Base-by-base conservation (phyloP, 2,329 filamentous ascomycete species). In the Nemania sp. region DNA sequence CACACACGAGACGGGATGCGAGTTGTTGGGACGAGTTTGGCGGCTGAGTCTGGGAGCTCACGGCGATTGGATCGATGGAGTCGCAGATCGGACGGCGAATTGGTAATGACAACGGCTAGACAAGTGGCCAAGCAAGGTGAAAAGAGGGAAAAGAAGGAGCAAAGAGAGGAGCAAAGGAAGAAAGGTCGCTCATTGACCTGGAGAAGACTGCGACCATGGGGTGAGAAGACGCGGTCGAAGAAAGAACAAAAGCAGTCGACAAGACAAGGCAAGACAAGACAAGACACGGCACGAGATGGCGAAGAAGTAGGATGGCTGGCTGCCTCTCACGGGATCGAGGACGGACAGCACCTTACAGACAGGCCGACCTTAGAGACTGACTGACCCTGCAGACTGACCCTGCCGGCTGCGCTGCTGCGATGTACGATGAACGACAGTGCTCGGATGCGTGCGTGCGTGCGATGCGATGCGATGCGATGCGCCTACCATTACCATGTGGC, bases 21-120 rank as follows among this genome's bases (percentile, higher is more conserved):
- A 6, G 48, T 34, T 42, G n/a, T 25, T 34, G 32, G 25, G 48
- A 18, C 32, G 25, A 40, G 42, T 43, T 42, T 21, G 43, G 37
- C 29, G 39, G 51, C n/a, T n/a, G 25, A 40, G 42, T 43, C 37
- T 21, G 43, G 37, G 20, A 35, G 51, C 56, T 53, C 20, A 40
- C 48, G 48, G 43, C 25, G 25, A 29, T 29, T n/a, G 25, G 25
- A 29, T 60, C 25, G 52, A 37, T 12, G 20, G 45, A 56, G 53
- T 32, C 43, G 54, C 51, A 56, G 50, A 60, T 43, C 25, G 7
- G 25, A n/a, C 21, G 45, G 25, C 45, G 13, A 43, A 45, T 39
- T 21, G 51, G 61, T 42, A 53, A 46, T 50, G 45, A 42, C 54
- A 50, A 47, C n/a, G n/a, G 46, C 47, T 25, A 10, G 42, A n/a